phyloP scores from a whole-genome alignment of 805 yeast genomes.

The Metschnikowia arizonensis region DNA sequence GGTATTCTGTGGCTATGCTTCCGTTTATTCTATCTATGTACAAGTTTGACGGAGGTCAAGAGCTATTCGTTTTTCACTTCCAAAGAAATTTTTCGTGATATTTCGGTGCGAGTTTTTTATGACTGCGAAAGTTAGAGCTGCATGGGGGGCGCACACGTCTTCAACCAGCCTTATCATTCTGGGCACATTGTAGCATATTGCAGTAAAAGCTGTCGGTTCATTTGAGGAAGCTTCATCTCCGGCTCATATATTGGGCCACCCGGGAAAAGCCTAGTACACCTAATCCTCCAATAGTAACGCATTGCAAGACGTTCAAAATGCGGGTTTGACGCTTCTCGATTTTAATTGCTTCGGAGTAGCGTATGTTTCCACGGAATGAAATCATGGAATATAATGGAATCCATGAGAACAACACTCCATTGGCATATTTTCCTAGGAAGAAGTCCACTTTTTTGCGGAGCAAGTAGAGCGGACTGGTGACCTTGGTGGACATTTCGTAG shows the following conservation, averaged over 20 bases:
- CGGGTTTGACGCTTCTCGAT: conserved; percentile 51
- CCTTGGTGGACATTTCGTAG: conserved; percentile 82
- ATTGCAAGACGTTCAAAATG: conserved; percentile 39
- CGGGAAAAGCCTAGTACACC: conserved; percentile 12
- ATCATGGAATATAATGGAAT: conserved; percentile 90
- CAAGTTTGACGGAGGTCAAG: conserved; percentile 5
- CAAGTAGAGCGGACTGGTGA: conserved; percentile 55
- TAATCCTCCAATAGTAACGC: conserved; percentile 14
- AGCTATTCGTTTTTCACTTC: neutral
- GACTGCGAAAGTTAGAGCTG: conserved; percentile 4
- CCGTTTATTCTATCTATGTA: conserved; percentile 4
- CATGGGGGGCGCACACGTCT: conserved; percentile 4
- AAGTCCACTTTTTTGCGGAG: conserved; percentile 68
- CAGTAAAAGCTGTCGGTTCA: too few species aligned
- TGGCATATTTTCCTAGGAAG: conserved; percentile 52
- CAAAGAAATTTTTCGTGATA: conserved; percentile 1
- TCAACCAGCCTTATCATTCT: too few species aligned
- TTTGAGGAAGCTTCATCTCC: conserved; percentile 1
- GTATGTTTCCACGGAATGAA: conserved; percentile 78
- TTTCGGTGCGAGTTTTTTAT: conserved; percentile 3
- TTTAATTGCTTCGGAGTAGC: conserved; percentile 64
- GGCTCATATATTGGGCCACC: conserved; percentile 10
- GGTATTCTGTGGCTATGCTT: neutral
- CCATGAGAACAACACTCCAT: conserved; percentile 53
- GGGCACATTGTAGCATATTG: too few species aligned